Evolutionary conservation across 1,284 basidiomycete genomes (phyloP), one percentile per base, ranked within the genome.

Genomic region (Anthracocystis setariae): DNA sequence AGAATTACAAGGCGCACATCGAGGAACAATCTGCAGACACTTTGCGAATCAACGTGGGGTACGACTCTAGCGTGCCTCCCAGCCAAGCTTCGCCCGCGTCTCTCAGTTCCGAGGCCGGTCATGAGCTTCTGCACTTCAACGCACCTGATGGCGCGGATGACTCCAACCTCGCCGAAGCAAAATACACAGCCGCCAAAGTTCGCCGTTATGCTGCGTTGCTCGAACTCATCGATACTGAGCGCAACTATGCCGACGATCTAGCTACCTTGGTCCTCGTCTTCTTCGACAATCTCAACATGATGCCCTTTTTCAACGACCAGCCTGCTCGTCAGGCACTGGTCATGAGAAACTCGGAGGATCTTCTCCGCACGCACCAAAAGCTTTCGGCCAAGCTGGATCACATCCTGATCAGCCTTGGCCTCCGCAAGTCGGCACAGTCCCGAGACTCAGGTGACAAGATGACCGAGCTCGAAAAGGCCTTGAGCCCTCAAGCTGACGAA

Each of bases 161-260:
- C 18, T 39, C 54, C 5, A 42, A 35, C 27, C 13, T 57, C 17
- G 49, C 44, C 5, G 72, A 66, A 10, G 46, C 66, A 10, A 62
- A 65, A 20, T 55, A 44, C 43, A 54, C 57, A 7, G 60, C 46
- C 1, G 61, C 71, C 42, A 67, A 69, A 18, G 37, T 78, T 15
- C 66, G 74, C 21, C 58, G 76, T 7, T 75, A 75, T 32, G 68
- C 75, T 17, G 75, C 80, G 1, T 51, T 82, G n/a, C 45, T 81
- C 24, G 81, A 82, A 47, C 66, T 82, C 17, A 64, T 77, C 33
- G 79, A 81, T 53, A 82, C 81, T 3, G 81, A 82, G 37, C 70
- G 71, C 25, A 77, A 76, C 54, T 82, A 82, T 29, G 75, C 76
- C 20, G 73, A 77, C n/a, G 81, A 82, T 39, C 66, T 82, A 5